A percentile compares a stretch with the other conserved stretches of the same genome.
Conservation (phyloP, 345 rosid genomes). For the Zanthoxylum bungeanum region DNA sequence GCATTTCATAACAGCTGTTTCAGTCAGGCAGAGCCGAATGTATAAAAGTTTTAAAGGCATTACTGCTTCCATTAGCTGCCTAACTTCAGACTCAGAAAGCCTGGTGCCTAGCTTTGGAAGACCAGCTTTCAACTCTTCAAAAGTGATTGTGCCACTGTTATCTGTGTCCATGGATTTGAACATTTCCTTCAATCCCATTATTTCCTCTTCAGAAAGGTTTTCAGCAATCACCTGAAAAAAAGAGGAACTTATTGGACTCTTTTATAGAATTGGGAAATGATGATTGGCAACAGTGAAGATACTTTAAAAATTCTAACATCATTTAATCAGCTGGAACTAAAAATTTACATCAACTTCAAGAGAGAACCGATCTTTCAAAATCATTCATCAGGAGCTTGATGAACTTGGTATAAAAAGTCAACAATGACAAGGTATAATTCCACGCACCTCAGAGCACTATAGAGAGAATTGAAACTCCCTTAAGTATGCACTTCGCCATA, state of each 20-base stretch:
- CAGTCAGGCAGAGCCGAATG: neutral
- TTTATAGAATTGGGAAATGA: neutral
- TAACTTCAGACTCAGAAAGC: no score
- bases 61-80: constrained; percentile 29
- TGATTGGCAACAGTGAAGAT: neutral
- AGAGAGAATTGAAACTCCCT: neutral
- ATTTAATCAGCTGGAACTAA: no score
- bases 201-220: no score
- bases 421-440: neutral
- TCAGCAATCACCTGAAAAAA: neutral
- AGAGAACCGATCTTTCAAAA: neutral
- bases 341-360: no score
- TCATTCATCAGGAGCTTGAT: neutral
- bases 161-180: neutral
- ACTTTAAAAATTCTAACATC: neutral
- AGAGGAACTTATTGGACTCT: neutral
- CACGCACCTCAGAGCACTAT: neutral
- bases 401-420: neutral
- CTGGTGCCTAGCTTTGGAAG: no score
- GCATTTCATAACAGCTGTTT: neutral
- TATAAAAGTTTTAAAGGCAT: constrained; percentile 21
- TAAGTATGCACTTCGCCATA: neutral
- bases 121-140: no score
- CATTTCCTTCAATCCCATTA: no score
- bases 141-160: neutral